These are phyloP conservation scores for Trypanosoma rangeli DNA, from an alignment of 208 protist genomes.

Conservation along the genomic window DNA sequence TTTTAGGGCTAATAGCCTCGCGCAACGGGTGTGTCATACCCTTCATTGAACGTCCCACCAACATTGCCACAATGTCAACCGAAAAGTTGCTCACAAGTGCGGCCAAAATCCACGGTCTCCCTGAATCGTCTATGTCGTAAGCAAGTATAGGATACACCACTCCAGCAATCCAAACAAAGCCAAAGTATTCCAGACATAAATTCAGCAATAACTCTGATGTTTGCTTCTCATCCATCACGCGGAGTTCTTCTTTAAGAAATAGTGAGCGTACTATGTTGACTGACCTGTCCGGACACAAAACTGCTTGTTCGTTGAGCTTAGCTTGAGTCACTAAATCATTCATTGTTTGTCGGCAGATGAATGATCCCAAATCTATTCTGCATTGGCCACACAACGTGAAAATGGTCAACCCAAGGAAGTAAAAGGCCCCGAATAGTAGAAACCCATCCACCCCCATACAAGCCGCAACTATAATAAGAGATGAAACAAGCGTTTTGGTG, in stretches of 20 bases:
- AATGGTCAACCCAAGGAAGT: slow-evolving; percentile 58
- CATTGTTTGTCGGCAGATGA: not conserved
- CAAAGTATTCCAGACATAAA: slow-evolving; percentile 86
- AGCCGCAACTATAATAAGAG: slow-evolving; percentile 45
- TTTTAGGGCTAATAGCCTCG: slow-evolving; percentile 83
- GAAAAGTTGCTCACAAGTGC: slow-evolving; percentile 71
- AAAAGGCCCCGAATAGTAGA: slow-evolving; percentile 41
- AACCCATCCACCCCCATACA: slow-evolving; percentile 40
- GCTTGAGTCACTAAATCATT: not conserved
- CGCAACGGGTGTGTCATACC: slow-evolving; percentile 51
- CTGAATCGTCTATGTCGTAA: slow-evolving; percentile 53
- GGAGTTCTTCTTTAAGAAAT: slow-evolving; percentile 65
- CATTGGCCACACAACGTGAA: slow-evolving; percentile 63
- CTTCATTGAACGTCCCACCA: slow-evolving; percentile 49
- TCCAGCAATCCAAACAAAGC: slow-evolving; percentile 74
- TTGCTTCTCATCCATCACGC: slow-evolving; percentile 52
- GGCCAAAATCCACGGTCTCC: slow-evolving; percentile 52
- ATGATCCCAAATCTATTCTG: slow-evolving; percentile 36
- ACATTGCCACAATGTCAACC: slow-evolving; percentile 78
- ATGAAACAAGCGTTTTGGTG: slow-evolving; percentile 56
- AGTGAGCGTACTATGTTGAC: slow-evolving; percentile 1
- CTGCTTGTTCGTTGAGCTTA: not conserved
- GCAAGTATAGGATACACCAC: slow-evolving; percentile 50
- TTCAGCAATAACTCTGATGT: slow-evolving; percentile 74
- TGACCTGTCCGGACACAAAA: not conserved